A percentile compares a stretch with the other conserved stretches of the same genome.
Evolutionary conservation across 2,329 filamentous ascomycete genomes (phyloP).

Genomic region (Beauveria sp.): DNA sequence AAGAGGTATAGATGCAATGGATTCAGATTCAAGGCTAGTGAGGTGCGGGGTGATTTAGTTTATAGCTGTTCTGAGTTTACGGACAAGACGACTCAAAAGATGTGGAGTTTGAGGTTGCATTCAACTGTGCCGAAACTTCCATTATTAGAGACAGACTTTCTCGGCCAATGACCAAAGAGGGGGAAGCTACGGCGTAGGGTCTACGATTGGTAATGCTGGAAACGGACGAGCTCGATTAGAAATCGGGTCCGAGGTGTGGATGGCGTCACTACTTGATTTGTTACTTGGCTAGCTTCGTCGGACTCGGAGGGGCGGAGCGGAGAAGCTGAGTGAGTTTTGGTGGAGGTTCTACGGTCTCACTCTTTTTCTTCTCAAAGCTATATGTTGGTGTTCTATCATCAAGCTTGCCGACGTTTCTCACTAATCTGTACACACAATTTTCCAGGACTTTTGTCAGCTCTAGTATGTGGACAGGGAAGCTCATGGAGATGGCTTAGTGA

Average conservation of each 20-base stretch:
- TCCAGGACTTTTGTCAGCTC: no score
- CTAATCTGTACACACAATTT: no score
- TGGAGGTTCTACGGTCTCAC: neutral
- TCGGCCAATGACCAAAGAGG: neutral
- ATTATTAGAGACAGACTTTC: neutral
- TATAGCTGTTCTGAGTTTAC: neutral
- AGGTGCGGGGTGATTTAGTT: neutral
- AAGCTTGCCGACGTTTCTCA: no score
- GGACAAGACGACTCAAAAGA: no score
- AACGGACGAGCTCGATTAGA: constrained; percentile 6
- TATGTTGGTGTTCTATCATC: no score
- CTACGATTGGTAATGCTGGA: constrained; percentile 6
- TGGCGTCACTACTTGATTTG: neutral
- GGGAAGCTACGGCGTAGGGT: neutral
- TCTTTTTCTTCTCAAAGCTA: no score
- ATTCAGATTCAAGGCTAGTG: neutral
- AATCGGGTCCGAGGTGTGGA: neutral
- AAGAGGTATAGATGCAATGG: neutral
- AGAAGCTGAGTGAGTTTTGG: neutral
- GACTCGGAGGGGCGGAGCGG: neutral
- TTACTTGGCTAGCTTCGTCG: neutral
- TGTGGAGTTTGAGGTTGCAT: neutral
- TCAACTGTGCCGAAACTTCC: neutral
- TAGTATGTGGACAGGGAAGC: no score
- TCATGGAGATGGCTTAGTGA: no score